Evolutionary conservation across 2,329 filamentous ascomycete species (phyloP), one percentile per base, ranked within the genome.

Genomic region (Aureobasidium mangrovei): DNA sequence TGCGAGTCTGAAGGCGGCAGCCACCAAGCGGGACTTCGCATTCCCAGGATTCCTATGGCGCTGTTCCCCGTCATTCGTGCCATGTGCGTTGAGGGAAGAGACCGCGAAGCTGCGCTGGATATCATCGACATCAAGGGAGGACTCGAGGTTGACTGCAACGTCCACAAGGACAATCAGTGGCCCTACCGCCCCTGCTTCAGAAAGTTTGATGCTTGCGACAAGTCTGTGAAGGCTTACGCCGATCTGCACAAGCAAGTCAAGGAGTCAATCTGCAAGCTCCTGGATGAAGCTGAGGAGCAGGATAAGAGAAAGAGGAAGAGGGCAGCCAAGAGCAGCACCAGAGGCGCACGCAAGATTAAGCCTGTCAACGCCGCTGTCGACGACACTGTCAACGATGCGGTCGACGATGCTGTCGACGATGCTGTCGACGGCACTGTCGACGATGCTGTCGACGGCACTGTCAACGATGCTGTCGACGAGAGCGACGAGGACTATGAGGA

Each of bases 301-400:
- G 44, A 44, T 26, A 33, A 53, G 32, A 29, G 38, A 0, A 36
- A 35, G 39, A 44, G 33, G 12, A 53, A 26, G 32, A 35, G 7
- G 39, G 32, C 3, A 12, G 7, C 8, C 49, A 35, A 4, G 7
- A 35, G 18, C 12, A 53, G 44, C 27, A 53, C 49, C 10, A 43
- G 40, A n/a, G 26, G 35, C 12, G 49, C 39, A 12, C 49, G 49
- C 26, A 53, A 31, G 12, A 53, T 40, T 7, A 53, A 53, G 26
- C 31, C 49, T 7, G 26, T 53, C 8, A 31, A 53, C 26, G 43
- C 43, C 27, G 26, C 40, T 1, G 49, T 31, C 7, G 40, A 35
- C 28, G 8, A 12, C 9, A 31, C 26, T n/a, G n/a, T n/a, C n/a
- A n/a, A n/a, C n/a, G n/a, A n/a, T n/a, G n/a, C n/a, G n/a, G n/a